Evolutionary conservation across 176 grass and related monocot species (phyloP).

Genomic region (Areca catechu): DNA sequence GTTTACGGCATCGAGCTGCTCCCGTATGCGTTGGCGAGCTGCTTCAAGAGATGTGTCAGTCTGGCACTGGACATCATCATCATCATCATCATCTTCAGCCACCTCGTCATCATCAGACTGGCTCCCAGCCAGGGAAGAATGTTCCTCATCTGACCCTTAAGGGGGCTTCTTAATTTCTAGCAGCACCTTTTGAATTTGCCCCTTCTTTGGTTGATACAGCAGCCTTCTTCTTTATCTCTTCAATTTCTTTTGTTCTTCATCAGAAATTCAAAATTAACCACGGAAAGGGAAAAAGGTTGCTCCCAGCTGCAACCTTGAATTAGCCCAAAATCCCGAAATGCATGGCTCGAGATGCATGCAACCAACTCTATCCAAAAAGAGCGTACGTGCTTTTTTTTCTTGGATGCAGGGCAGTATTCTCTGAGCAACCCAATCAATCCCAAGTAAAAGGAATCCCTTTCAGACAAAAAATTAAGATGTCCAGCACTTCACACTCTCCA

Average conservation of each 20-base stretch:
- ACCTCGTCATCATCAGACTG: slow-evolving; percentile 30
- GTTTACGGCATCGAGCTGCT: slow-evolving; percentile 72
- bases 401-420: slow-evolving; percentile 28
- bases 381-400: slow-evolving; percentile 29
- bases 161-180: slow-evolving; percentile 24
- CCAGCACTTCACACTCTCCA: slow-evolving; percentile 22
- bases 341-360: too few species aligned
- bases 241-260: slow-evolving; percentile 76
- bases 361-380: slow-evolving; percentile 1
- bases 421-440: slow-evolving; percentile 35
- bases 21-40: slow-evolving; percentile 58
- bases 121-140: slow-evolving; percentile 36
- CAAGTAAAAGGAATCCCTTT: slow-evolving; percentile 24
- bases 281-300: too few species aligned
- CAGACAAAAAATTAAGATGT: slow-evolving; percentile 36
- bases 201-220: slow-evolving; percentile 14
- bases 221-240: slow-evolving; percentile 64
- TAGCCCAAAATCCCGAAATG: too few species aligned
- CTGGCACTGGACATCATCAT: slow-evolving; percentile 60
- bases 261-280: too few species aligned
- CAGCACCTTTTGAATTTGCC: slow-evolving; percentile 18
- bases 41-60: slow-evolving; percentile 74
- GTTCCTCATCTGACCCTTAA: slow-evolving; percentile 54
- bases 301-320: too few species aligned
- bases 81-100: slow-evolving; percentile 38